Evolutionary conservation across 2,329 filamentous ascomycete genomes (phyloP).

Genomic region (Xylaria multiplex): DNA sequence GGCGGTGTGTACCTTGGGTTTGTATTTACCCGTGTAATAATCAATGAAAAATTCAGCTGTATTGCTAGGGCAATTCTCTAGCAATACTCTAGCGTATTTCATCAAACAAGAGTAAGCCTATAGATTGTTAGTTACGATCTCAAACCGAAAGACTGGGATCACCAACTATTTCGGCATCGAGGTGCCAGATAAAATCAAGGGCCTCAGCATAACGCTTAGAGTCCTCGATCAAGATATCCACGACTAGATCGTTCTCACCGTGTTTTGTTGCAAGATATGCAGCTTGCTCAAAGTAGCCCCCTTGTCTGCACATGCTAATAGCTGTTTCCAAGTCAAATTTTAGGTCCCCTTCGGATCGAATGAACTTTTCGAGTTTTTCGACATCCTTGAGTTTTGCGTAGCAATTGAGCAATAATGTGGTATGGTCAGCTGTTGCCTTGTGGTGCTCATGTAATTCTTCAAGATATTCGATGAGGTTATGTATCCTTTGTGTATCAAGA

Average conservation of each 20-base stretch:
- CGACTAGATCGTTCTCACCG: conserved; percentile 90
- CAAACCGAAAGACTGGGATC: background rate
- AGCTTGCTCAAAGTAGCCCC: conserved; percentile 95
- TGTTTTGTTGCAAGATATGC: conserved; percentile 95
- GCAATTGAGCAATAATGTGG: conserved; percentile 92
- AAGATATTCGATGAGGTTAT: conserved; percentile 95
- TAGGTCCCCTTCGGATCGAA: conserved; percentile 91
- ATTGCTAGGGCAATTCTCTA: conserved; percentile 84
- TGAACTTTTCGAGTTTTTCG: conserved; percentile 94
- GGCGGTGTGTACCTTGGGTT: conserved; percentile 71
- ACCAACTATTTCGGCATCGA: conserved; percentile 80
- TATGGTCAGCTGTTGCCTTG: conserved; percentile 93
- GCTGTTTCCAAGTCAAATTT: conserved; percentile 98
- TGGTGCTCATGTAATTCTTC: conserved; percentile 96
- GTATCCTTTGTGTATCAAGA: conserved; percentile 94
- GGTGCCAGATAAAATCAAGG: conserved; percentile 87
- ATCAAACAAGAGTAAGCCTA: conserved; percentile 88
- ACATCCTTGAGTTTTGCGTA: conserved; percentile 99
- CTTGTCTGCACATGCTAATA: conserved; percentile 96
- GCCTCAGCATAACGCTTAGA: conserved; percentile 90
- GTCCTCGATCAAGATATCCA: conserved; percentile 95
- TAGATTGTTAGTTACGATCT: conserved; percentile 14
- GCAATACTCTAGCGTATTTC: conserved; percentile 91
- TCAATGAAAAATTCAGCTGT: conserved; percentile 91
- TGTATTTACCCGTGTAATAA: conserved; percentile 90